Evolutionary conservation across 768 basidiomycete species (phyloP).

Genomic region (Kondoa malvinella): DNA sequence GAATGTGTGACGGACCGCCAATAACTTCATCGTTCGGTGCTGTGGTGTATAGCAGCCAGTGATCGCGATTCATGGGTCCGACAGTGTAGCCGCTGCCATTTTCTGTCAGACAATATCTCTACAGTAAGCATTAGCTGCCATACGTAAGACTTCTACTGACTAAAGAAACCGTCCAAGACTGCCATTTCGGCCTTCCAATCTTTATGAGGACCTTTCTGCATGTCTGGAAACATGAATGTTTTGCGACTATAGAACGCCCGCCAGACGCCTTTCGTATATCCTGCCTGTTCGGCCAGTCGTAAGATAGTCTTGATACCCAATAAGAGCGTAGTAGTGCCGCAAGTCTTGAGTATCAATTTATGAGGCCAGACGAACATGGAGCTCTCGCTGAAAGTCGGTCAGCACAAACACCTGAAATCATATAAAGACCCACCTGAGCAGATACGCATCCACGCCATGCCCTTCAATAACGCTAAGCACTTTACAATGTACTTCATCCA

Average conservation of each 20-base stretch:
- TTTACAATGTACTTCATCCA: constrained; percentile 89
- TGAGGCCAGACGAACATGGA: constrained; percentile 89
- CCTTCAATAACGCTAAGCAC: constrained; percentile 80
- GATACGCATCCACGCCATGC: constrained; percentile 80
- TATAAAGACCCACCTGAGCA: constrained; percentile 55
- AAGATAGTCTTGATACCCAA: constrained; percentile 87
- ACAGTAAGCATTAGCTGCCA: background rate
- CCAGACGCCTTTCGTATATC: constrained; percentile 50
- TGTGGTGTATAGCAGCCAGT: constrained; percentile 93
- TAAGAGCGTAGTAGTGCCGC: constrained; percentile 94
- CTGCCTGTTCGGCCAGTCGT: constrained; percentile 50
- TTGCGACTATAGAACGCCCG: constrained; percentile 96
- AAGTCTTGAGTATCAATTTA: constrained; percentile 93
- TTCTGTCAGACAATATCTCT: constrained; percentile 19
- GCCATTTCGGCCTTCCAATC: constrained; percentile 88
- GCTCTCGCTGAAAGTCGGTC: constrained; percentile 56
- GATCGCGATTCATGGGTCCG: constrained; percentile 94
- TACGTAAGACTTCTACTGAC: constrained; percentile 32
- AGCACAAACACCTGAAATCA: background rate
- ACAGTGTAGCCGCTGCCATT: constrained; percentile 81
- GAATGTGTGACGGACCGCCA: background rate
- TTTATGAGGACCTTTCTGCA: constrained; percentile 75
- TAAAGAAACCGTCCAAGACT: constrained; percentile 77
- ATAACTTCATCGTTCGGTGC: constrained; percentile 38
- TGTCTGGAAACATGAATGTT: constrained; percentile 97